Evolutionary conservation across 2,329 filamentous ascomycete species (phyloP), one percentile per base, ranked within the genome.

Genomic region (Neonectria sp.): DNA sequence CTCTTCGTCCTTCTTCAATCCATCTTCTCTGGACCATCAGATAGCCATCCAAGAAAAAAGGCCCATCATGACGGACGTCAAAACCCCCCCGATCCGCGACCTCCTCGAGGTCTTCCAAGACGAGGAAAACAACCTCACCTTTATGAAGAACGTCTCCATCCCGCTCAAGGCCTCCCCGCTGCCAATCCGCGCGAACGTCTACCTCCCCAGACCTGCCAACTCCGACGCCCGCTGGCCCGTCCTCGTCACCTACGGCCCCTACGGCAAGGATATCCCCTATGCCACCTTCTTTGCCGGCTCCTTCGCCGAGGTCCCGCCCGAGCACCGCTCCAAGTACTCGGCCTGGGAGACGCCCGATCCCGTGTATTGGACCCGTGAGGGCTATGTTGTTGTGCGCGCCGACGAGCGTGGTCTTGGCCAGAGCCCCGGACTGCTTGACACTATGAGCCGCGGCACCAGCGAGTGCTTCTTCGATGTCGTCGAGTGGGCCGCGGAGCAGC

Each of bases 341-440:
- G 84, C 86, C 3, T 90, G 88, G 88, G 88, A 90, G 75, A 89
- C 87, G 0, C 88, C 88, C 0, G 87, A 89, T 55, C 88, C 88
- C 0, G 82, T 78, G 3, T 90, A 83, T 77, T 90, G 88, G 88
- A 89, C 87, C 0, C 66, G 69, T 1, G 78, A 87, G 27, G 87
- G 86, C 12, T 90, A 90, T 68, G 87, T 82, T 1, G 77, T 90
- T 2, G 85, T 90, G 24, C 84, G 88, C 0, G 87, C 83, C 1
- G 86, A 88, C 53, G 86, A 87, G 76, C 71, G 82, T 3, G 86
- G 86, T 1, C 71, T 82, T 3, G 85, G 86, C 0, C 85, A 87
- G 73, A 84, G 81, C 12, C 82, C 82, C 0, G 85, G 86, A 0
- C 65, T 81, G 0, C 79, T 87, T 0, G 84, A 87, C 59, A 85